phyloP scores from a whole-genome alignment of 176 grass and related monocot species.

The Lolium perenne region DNA sequence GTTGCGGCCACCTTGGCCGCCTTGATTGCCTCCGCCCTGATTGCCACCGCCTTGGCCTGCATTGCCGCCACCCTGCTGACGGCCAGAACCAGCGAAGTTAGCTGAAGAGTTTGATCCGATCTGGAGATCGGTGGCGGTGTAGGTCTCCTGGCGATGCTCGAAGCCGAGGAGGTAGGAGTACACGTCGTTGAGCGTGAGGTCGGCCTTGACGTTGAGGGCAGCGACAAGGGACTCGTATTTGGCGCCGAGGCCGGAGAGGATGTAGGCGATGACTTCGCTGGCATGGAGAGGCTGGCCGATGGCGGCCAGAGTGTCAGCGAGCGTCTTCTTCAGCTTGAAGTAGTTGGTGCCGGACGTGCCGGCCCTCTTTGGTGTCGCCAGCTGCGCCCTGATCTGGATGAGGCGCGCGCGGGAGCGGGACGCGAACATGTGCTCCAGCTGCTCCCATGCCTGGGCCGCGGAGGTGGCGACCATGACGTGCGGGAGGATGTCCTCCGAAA shows the following conservation, averaged over 20 bases:
- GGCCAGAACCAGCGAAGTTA: background rate
- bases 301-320: too few species aligned
- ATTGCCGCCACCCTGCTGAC: too few species aligned
- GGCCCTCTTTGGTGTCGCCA: background rate
- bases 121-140: background rate
- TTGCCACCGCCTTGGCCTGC: too few species aligned
- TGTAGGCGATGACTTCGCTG: too few species aligned
- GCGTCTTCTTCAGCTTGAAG: background rate
- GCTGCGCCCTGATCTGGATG: background rate
- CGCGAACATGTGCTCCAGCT: background rate
- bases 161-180: background rate
- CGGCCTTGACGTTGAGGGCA: background rate
- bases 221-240: too few species aligned
- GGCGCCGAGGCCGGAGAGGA: too few species aligned
- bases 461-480: background rate
- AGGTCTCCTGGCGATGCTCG: background rate
- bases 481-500: background rate
- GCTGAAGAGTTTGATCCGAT: background rate
- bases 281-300: too few species aligned
- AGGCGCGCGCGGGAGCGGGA: background rate
- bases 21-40: too few species aligned
- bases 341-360: background rate
- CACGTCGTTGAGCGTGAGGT: background rate
- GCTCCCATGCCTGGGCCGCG: background rate
- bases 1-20: too few species aligned